Evolutionary conservation across 176 grass and related monocot genomes (phyloP).

Genomic region (Bolboschoenus planiculmis): DNA sequence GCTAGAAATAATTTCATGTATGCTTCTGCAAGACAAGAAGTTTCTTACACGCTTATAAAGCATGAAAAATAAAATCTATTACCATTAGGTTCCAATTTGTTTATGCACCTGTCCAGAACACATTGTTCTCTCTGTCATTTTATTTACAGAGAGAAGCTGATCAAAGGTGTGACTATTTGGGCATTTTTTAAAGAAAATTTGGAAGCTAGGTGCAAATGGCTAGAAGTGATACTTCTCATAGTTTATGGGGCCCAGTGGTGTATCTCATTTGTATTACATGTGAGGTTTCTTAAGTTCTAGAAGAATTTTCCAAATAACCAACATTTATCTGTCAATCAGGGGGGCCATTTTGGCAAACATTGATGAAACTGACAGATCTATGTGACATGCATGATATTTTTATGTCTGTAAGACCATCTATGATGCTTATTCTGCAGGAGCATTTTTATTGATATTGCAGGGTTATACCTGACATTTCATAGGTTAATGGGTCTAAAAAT

Average conservation of each 20-base stretch:
- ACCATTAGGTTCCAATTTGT: neutral
- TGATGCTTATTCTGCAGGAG: neutral
- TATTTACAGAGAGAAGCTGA: neutral
- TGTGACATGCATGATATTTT: neutral
- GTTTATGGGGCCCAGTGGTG: neutral
- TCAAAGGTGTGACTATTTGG: neutral
- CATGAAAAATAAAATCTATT: neutral
- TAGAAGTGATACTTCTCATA: neutral
- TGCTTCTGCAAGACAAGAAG: neutral
- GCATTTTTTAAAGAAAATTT: neutral
- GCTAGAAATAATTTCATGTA: conserved; percentile 7
- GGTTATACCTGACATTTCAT: neutral
- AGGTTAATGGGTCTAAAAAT: neutral
- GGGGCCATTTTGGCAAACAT: neutral
- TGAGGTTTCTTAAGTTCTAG: neutral
- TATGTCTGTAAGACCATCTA: neutral
- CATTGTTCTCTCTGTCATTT: neutral
- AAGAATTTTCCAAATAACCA: conserved; percentile 3
- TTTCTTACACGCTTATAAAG: neutral
- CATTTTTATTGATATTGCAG: neutral
- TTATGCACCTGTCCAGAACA: neutral
- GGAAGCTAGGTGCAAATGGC: neutral
- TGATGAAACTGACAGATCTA: neutral
- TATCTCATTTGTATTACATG: neutral
- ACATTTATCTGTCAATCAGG: neutral